Base-by-base conservation (phyloP, 148 eudicot genomes). In the Diospyros kaki region DNA sequence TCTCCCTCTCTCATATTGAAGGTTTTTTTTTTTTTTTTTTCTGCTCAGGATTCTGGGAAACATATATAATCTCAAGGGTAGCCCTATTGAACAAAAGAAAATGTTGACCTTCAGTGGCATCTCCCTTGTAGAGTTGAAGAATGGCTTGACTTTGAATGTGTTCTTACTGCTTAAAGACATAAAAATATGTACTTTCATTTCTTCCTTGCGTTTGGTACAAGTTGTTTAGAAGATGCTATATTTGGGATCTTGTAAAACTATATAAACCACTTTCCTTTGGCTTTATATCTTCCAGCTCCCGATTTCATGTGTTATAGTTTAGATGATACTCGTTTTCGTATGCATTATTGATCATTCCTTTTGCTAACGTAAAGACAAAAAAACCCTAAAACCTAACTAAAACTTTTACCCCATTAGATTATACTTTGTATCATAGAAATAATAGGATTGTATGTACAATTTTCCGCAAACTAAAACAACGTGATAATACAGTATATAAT, bases 71-170 rank as follows among this genome's bases (percentile, higher is more conserved):
- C 77, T 64, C 84, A 53, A 87, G 86, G 77, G 71, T 87, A 54
- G 77, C 87, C n/a, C 43, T 85, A 63, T 60, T 74, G 70, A 84
- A 88, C 80, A 79, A 80, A 46, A 83, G 80, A 79, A 58, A 18
- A 5, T 53, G 60, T 71, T 54, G 60, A n/a, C n/a, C 81, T 54
- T 11, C 53, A 50, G 63, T 43, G 6, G n/a, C 66, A 42, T 18
- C 5, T 58, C 55, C 52, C 17, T 17, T 6, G 56, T 15, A 14
- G 61, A 50, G 52, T n/a, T 64, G 50, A 64, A 63, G 69, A 74
- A 41, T 7, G 15, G 46, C 42, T 62, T 14, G n/a, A 62, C 56
- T 72, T 59, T 38, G 11, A 28, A 51, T 60, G 63, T 73, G 67
- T 62, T 72, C 9, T 41, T 4, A 18, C 9, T 28, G 28, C 28